phyloP scores from a whole-genome alignment of 1,284 basidiomycete genomes.

The Leucoagaricus sp. region DNA sequence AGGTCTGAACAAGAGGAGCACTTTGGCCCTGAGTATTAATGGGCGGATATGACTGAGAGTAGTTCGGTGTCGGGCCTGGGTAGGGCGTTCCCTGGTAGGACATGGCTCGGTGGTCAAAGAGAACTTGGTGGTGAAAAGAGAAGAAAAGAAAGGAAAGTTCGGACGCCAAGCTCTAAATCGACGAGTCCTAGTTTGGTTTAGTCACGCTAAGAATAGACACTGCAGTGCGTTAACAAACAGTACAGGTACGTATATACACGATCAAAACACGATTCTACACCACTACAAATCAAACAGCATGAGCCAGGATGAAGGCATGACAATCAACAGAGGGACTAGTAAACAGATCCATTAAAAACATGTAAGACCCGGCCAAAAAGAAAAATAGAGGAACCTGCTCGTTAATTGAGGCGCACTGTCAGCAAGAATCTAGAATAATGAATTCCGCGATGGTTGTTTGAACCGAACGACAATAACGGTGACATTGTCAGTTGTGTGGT shows the following conservation, averaged over 20 bases:
- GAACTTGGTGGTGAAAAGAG: neutral
- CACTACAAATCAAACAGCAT: neutral
- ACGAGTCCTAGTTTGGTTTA: neutral
- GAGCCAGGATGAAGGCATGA: neutral
- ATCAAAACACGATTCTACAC: no score
- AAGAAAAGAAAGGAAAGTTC: neutral
- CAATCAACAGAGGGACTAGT: neutral
- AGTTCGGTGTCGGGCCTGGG: constrained; percentile 39
- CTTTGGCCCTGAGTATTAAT: constrained; percentile 20
- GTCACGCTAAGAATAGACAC: neutral
- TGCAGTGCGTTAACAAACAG: neutral
- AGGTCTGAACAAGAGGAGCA: constrained; percentile 20
- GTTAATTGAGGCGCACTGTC: neutral
- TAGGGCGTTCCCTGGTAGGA: constrained; percentile 25
- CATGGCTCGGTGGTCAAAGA: constrained; percentile 18
- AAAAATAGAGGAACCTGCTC: neutral
- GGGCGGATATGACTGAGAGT: constrained; percentile 28
- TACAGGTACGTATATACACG: neutral
- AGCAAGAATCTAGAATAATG: constrained; percentile 3
- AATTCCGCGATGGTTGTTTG: constrained; percentile 41
- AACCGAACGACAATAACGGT: constrained; percentile 80
- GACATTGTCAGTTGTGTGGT: constrained; percentile 92
- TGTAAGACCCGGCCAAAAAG: constrained; percentile 2
- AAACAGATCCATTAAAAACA: neutral
- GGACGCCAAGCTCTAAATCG: no score